A percentile compares a stretch with the other conserved stretches of the same genome.
phyloP scores from a whole-genome alignment of 345 rosid species.

The Eucalyptus shirleyi region DNA sequence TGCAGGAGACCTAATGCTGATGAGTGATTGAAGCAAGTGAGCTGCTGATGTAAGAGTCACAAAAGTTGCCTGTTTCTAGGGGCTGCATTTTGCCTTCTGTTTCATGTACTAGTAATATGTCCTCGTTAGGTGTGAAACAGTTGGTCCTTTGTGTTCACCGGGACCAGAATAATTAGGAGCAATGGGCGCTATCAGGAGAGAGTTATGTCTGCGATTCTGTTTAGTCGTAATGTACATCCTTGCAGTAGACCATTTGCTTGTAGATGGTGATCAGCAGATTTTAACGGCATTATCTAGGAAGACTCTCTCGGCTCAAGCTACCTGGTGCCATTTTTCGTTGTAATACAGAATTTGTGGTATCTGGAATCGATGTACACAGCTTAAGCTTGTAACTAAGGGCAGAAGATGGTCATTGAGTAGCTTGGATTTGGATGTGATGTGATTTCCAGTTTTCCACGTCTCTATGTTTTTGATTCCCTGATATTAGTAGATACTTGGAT shows the following conservation, averaged over 20 bases:
- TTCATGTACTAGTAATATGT: neutral
- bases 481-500: neutral
- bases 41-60: neutral
- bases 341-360: neutral
- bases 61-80: neutral
- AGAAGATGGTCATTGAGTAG: neutral
- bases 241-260: neutral
- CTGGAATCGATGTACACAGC: neutral
- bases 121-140: neutral
- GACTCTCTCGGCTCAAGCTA: neutral
- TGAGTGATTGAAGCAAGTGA: slow-evolving; percentile 1
- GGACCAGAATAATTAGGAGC: neutral
- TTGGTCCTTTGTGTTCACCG: neutral
- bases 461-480: neutral
- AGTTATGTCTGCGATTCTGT: neutral
- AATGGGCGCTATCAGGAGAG: neutral
- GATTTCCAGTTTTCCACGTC: neutral
- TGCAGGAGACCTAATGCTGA: slow-evolving; percentile 46
- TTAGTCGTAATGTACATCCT: neutral
- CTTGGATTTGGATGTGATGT: neutral
- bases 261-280: neutral
- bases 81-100: neutral
- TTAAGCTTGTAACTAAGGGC: neutral
- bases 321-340: neutral
- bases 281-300: neutral